Conservation (phyloP, 192 early-diverging fungal species). For the Backusella sp. region DNA sequence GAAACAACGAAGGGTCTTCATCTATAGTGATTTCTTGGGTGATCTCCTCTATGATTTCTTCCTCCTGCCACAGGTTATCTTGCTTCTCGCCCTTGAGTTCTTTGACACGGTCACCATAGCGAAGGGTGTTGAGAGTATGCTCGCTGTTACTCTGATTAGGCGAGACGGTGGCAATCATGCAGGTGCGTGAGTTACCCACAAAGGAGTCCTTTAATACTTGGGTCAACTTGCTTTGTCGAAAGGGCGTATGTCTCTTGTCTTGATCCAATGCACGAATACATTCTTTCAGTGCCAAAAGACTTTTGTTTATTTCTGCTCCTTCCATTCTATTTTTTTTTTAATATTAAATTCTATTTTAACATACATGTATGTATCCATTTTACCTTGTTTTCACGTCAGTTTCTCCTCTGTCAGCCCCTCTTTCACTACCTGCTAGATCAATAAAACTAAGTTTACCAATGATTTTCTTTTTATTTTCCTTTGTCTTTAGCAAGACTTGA, state of each 20-base stretch:
- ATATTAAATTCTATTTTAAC: background rate
- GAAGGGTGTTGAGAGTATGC: conserved; percentile 94
- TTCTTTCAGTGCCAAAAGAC: conserved; percentile 95
- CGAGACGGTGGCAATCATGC: conserved; percentile 98
- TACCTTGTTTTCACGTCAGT: conserved; percentile 89
- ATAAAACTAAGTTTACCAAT: conserved; percentile 94
- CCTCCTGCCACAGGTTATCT: background rate
- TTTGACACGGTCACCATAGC: conserved; percentile 84
- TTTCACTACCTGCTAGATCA: conserved; percentile 97
- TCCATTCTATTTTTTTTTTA: conserved; percentile 72
- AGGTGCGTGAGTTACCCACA: conserved; percentile 95
- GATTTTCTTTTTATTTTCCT: conserved; percentile 57
- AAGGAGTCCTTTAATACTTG: conserved; percentile 98
- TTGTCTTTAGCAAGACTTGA: conserved; percentile 84
- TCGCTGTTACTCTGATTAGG: conserved; percentile 95
- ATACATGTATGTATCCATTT: background rate
- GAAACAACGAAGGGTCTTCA: background rate
- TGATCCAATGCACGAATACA: conserved; percentile 97
- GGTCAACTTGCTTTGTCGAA: conserved; percentile 96
- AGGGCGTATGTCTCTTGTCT: conserved; percentile 94
- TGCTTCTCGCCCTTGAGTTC: conserved; percentile 46
- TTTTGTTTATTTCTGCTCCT: conserved; percentile 99
- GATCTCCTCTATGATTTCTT: background rate
- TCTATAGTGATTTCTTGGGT: background rate
- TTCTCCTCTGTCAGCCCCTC: conserved; percentile 96